Evolutionary conservation across 306 rosid genomes (phyloP).

Genomic region (Hippophae rhamnoides): DNA sequence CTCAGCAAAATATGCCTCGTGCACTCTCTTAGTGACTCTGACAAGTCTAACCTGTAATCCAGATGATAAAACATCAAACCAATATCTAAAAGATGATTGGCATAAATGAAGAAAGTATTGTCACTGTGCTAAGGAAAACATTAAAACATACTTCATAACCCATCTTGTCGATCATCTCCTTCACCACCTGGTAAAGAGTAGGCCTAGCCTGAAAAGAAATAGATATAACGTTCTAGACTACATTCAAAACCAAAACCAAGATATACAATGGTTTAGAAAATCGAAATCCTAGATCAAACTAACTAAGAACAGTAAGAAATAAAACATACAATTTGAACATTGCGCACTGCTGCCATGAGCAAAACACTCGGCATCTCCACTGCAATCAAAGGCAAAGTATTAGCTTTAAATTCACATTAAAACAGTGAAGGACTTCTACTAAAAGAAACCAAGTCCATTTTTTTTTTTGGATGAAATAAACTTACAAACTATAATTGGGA

Average conservation of each 20-base stretch:
- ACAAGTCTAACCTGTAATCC: conserved; percentile 63
- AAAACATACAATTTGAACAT: conserved; percentile 74
- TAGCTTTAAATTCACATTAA: conserved; percentile 13
- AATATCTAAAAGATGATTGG: conserved; percentile 5
- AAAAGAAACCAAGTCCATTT: not conserved
- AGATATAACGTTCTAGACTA: conserved; percentile 13
- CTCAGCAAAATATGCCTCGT: conserved; percentile 95
- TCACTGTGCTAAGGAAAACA: conserved; percentile 12
- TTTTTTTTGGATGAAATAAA: conserved; percentile 4
- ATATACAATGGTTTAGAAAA: not conserved
- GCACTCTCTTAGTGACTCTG: conserved; percentile 85
- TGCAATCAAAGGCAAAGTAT: conserved; percentile 35
- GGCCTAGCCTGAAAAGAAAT: conserved; percentile 73
- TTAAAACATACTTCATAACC: conserved; percentile 69
- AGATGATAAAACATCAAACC: conserved; percentile 16
- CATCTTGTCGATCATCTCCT: conserved; percentile 92
- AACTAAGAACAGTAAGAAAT: conserved; percentile 3
- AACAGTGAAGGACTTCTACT: conserved; percentile 10
- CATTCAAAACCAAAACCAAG: conserved; percentile 10
- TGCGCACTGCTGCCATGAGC: conserved; percentile 88
- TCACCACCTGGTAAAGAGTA: conserved; percentile 84
- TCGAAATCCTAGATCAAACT: not conserved
- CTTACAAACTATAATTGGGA: conserved; percentile 98
- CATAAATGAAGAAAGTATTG: conserved; percentile 3
- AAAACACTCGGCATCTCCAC: conserved; percentile 97